phyloP scores from a whole-genome alignment of 768 basidiomycete species.

The Mycena galopus region DNA sequence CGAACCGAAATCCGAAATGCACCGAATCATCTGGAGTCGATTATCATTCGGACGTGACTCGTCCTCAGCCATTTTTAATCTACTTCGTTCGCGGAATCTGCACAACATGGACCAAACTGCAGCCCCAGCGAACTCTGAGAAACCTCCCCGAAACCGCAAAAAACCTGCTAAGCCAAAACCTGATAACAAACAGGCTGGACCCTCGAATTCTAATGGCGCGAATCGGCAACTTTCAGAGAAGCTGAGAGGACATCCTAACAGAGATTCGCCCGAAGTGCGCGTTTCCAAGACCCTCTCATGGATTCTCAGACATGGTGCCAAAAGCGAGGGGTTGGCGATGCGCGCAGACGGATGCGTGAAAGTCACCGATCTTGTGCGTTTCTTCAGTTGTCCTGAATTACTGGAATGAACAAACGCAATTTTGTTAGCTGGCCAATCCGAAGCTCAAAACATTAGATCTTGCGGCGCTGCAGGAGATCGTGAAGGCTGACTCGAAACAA shows the following conservation, averaged over 20 bases:
- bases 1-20: no score
- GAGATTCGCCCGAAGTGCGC: conserved; percentile 75
- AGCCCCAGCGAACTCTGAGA: neutral
- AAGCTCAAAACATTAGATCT: conserved; percentile 75
- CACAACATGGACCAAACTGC: conserved; percentile 1
- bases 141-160: conserved; percentile 21
- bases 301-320: conserved; percentile 92
- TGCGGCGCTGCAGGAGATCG: conserved; percentile 68
- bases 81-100: no score
- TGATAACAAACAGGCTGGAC: conserved; percentile 11
- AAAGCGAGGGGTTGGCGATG: conserved; percentile 79
- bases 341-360: conserved; percentile 88
- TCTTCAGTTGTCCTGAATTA: neutral
- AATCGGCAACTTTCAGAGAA: conserved; percentile 47
- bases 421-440: conserved; percentile 77
- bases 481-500: conserved; percentile 74
- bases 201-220: conserved; percentile 12
- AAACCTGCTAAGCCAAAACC: conserved; percentile 27
- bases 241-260: conserved; percentile 66
- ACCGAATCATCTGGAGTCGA: no score
- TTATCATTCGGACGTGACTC: no score
- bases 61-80: no score
- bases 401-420: neutral
- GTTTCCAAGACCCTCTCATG: conserved; percentile 91
- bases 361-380: conserved; percentile 85